phyloP scores from a whole-genome alignment of 2,329 filamentous ascomycete species.

The Allantophomopsis cytisporea region DNA sequence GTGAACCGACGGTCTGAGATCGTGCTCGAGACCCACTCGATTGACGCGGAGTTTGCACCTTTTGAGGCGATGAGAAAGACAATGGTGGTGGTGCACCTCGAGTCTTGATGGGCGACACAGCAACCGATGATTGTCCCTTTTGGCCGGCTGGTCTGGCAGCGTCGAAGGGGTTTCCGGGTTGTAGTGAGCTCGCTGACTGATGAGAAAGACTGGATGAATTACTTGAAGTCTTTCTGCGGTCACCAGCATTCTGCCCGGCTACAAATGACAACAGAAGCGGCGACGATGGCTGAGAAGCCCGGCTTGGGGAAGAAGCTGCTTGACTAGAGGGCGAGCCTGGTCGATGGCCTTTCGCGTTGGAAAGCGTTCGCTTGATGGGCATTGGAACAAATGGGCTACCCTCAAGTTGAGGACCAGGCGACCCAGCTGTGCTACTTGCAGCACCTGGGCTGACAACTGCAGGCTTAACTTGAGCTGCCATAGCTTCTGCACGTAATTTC shows the following conservation, averaged over 20 bases:
- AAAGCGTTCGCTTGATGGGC: constrained; percentile 69
- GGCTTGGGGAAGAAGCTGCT: constrained; percentile 73
- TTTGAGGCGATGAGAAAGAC: constrained; percentile 45
- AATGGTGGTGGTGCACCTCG: constrained; percentile 33
- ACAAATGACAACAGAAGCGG: constrained; percentile 96
- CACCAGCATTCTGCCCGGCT: constrained; percentile 65
- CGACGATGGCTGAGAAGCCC: constrained; percentile 72
- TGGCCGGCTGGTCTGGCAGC: constrained; percentile 45
- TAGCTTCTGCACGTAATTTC: constrained; percentile 81
- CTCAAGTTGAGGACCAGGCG: constrained; percentile 60
- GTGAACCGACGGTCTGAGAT: constrained; percentile 86
- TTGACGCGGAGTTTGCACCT: constrained; percentile 47
- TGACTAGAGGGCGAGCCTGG: constrained; percentile 77
- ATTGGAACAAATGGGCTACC: constrained; percentile 73
- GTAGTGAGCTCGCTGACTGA: constrained; percentile 55
- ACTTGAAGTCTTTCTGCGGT: constrained; percentile 79
- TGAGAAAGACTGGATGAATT: constrained; percentile 76
- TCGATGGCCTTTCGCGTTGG: constrained; percentile 64
- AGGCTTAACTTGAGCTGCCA: constrained; percentile 50
- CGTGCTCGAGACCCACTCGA: constrained; percentile 54
- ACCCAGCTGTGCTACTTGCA: constrained; percentile 20
- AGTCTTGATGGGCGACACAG: constrained; percentile 42
- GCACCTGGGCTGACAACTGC: constrained; percentile 9
- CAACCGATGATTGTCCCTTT: constrained; percentile 36
- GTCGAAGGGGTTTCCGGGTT: constrained; percentile 61